phyloP scores from a whole-genome alignment of 805 yeast genomes.

The Yamadazyma phyllophila region DNA sequence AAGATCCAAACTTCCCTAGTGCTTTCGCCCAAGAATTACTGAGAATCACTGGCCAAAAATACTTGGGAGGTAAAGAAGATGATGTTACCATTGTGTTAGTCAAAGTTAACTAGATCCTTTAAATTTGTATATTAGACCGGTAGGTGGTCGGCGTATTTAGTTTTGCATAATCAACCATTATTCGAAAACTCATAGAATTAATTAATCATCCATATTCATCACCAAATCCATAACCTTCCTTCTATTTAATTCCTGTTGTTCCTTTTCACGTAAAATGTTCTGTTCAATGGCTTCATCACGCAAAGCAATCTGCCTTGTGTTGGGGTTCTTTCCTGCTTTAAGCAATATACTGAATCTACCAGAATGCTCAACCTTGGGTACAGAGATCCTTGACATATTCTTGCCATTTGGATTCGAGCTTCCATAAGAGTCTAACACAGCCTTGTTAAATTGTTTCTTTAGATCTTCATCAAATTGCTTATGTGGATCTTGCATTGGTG shows the following conservation, averaged over 20 bases:
- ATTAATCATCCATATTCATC: slow-evolving; percentile 32
- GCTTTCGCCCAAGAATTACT: slow-evolving; percentile 82
- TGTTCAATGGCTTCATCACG: slow-evolving; percentile 52
- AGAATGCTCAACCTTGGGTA: background rate
- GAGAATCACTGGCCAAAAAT: slow-evolving; percentile 61
- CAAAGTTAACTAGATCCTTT: slow-evolving; percentile 40
- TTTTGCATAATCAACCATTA: background rate
- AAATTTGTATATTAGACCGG: too few species aligned
- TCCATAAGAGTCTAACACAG: slow-evolving; percentile 52
- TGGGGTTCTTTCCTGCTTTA: slow-evolving; percentile 5
- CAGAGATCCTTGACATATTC: background rate
- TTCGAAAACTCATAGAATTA: background rate
- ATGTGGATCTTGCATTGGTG: slow-evolving; percentile 9
- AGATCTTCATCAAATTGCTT: slow-evolving; percentile 48
- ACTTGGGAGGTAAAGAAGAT: slow-evolving; percentile 93
- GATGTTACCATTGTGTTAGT: slow-evolving; percentile 85
- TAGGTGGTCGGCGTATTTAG: background rate
- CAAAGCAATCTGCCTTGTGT: slow-evolving; percentile 10
- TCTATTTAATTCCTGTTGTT: slow-evolving; percentile 49
- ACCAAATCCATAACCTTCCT: slow-evolving; percentile 58
- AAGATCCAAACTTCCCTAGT: slow-evolving; percentile 72
- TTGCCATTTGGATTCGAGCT: background rate
- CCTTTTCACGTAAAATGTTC: slow-evolving; percentile 50
- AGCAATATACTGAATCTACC: slow-evolving; percentile 9
- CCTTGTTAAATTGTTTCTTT: slow-evolving; percentile 53